Percentiles rank a stretch among this genome's conserved stretches.
Conservation (phyloP, 2,329 filamentous ascomycete genomes). For the Nigrograna mackinnonii region DNA sequence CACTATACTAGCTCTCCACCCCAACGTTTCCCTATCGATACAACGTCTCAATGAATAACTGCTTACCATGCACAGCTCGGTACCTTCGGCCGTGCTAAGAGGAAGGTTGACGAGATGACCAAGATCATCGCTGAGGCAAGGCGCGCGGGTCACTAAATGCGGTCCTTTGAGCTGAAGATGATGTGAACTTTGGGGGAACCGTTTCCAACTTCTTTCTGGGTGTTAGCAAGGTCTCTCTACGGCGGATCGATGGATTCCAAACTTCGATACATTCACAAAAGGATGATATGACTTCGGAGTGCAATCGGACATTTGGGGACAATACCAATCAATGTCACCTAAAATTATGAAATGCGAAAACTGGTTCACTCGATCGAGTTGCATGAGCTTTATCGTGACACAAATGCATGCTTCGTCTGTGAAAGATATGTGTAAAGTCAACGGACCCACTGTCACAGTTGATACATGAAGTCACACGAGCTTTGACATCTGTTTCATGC, state of each 20-base stretch:
- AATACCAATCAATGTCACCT: conserved; percentile 39
- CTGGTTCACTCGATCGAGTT: conserved; percentile 30
- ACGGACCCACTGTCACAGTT: too few species aligned
- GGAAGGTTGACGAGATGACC: conserved; percentile 99
- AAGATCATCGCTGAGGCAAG: conserved; percentile 97
- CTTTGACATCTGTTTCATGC: too few species aligned
- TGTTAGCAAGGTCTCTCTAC: conserved; percentile 5
- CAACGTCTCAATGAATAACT: conserved; percentile 27
- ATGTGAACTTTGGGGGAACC: too few species aligned
- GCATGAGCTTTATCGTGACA: too few species aligned
- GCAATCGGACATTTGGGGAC: conserved; percentile 20
- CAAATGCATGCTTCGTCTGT: too few species aligned
- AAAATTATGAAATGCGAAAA: conserved; percentile 40
- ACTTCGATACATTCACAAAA: conserved; percentile 2
- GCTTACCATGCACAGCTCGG: conserved; percentile 76
- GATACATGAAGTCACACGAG: too few species aligned
- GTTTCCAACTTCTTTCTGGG: conserved; percentile 7
- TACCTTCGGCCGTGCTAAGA: conserved; percentile 98
- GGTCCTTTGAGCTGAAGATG: too few species aligned
- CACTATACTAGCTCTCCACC: conserved; percentile 3
- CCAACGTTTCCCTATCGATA: conserved; percentile 1
- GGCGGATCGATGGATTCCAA: conserved; percentile 7
- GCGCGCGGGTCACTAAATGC: conserved; percentile 70
- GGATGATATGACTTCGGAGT: conserved; percentile 23
- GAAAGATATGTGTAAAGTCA: too few species aligned